Base-by-base conservation (phyloP, 2,329 filamentous ascomycete species). In the Fusarium oligoseptatum region DNA sequence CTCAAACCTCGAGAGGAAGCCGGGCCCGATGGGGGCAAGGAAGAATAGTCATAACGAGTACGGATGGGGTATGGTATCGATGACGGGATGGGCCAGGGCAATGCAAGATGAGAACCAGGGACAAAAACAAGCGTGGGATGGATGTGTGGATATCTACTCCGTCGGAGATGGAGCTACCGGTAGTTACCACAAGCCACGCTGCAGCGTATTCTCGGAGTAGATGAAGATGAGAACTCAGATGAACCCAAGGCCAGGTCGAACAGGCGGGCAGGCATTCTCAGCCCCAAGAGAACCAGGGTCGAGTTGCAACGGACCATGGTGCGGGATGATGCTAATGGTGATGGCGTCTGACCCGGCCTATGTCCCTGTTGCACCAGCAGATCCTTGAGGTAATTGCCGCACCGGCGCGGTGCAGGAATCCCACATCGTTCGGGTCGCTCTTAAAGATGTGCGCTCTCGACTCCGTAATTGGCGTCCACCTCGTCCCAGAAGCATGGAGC, bases 321-420 rank as follows among this genome's bases (percentile, higher is more conserved):
- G 41, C 60, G 36, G n/a, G 34, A 67, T 75, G 69, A 75, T 70
- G 66, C 62, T 22, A 56, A 41, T 50, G 61, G 39, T 27, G 56
- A 73, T 73, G 71, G 66, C 56, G 64, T 55, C 43, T 60, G 52
- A 52, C 50, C 50, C 36, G 43, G 67, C 37, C 56, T 56, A 36
- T 43, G 37, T 60, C 39, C 39, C 27, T 60, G 56, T 27, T 60
- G 56, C 72, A 50, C 50, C 57, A 68, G 39, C 36, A 48, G 39
- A 60, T 36, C 20, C 57, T 45, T 62, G 41, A 60, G 20, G 63
- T 55, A 78, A 77, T 78, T 78, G 64, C 74, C 75, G 74, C 77
- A 78, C 64, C 41, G 24, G 50, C 57, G 70, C 56, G 34, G 58
- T 67, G 52, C 66, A 61, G 50, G 36, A 55, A 41, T 71, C 34